phyloP scores from a whole-genome alignment of 805 yeast genomes.

The Naumovozyma dairenensis region DNA sequence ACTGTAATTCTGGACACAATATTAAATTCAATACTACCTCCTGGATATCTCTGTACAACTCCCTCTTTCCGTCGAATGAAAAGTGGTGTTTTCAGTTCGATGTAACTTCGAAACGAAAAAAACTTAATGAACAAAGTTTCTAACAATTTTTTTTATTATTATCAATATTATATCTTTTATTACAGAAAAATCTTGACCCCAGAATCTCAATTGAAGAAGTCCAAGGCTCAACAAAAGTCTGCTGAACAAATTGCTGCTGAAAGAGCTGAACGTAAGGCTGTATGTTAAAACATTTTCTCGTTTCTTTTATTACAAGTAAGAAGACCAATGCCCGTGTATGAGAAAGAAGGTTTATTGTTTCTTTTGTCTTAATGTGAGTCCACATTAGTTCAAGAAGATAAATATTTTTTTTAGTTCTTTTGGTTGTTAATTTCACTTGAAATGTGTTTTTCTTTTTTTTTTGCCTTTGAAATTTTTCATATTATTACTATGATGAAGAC shows the following conservation, averaged over 20 bases:
- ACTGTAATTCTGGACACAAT: not conserved
- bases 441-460: conserved; percentile 3
- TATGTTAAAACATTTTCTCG: conserved; percentile 39
- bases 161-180: conserved; percentile 4
- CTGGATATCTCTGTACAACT: conserved; percentile 27
- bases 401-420: not conserved
- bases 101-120: conserved; percentile 26
- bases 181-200: conserved; percentile 44
- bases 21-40: conserved; percentile 9
- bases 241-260: conserved; percentile 73
- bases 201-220: conserved; percentile 79
- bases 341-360: not conserved
- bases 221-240: conserved; percentile 68
- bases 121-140: conserved; percentile 1
- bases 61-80: conserved; percentile 33
- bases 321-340: not conserved
- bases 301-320: conserved; percentile 1
- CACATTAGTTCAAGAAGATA: conserved; percentile 2
- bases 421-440: not conserved
- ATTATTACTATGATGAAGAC: conserved; percentile 37
- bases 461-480: conserved; percentile 2
- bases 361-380: conserved; percentile 3
- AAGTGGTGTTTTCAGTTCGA: conserved; percentile 33
- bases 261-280: conserved; percentile 67
- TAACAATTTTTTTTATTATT: conserved; percentile 1